Base-by-base conservation (phyloP, 2,329 filamentous ascomycete genomes). In the Grosmannia penicillata region DNA sequence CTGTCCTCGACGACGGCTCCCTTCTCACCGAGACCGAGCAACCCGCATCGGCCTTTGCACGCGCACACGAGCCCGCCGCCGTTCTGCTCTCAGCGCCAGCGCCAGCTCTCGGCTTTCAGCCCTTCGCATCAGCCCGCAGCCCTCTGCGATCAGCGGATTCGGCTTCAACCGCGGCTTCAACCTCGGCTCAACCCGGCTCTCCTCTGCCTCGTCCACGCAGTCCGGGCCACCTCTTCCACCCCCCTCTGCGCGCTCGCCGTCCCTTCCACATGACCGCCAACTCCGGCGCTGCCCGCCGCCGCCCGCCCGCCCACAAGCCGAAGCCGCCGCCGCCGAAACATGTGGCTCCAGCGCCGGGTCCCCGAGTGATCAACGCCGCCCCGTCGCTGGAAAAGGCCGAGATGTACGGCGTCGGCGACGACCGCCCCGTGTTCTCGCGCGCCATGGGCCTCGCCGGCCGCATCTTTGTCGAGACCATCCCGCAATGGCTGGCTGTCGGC, bases 401-500 rank as follows among this genome's bases (percentile, higher is more conserved):
- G 46, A 61, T 67, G 56, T 69, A 68, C 55, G 66, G 67, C 45
- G 69, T 70, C 50, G 59, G 67, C 52, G 66, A 71, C 55, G 60
- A 65, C 49, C 58, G 65, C 38, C 59, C 65, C 40, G 57, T 65
- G 40, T 62, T 61, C 47, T 65, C 63, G 44, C 65, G 63, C 49
- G 59, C 65, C 44, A 60, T 68, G 58, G 66, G 62, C 36, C 56
- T 69, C 44, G 60, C 62, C 29, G 66, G 66, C 40, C 64, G 65
- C 47, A 65, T 72, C 43, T 65, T 70, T 46, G 68, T 70, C 48
- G 66, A 71, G 52, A 70, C 68, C 29, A 68, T 79, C 42, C 71
- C 74, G 24, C 68, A 69, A 56, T 78, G 72, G 69, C 57, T 82
- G 27, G 69, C 72, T 41, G 64, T 78, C 33, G 64, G 68, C 18